Evolutionary conservation across 2,329 filamentous ascomycete species (phyloP).

Genomic region (Amauroascus niger): DNA sequence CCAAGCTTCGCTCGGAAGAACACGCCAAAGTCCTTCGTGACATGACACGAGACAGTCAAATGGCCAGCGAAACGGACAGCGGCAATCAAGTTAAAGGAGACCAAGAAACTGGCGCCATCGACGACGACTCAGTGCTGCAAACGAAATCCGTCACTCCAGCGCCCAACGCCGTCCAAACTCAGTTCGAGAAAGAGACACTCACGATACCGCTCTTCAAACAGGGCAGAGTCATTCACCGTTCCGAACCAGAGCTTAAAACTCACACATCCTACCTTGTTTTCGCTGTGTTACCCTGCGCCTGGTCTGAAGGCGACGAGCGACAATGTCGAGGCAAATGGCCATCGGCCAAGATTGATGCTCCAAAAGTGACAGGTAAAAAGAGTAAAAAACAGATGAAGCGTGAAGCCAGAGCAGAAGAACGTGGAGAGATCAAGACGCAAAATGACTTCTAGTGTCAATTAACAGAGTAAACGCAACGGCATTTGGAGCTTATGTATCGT

Average conservation of each 20-base stretch:
- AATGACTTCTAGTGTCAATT: constrained; percentile 3
- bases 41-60: constrained; percentile 47
- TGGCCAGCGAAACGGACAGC: constrained; percentile 20
- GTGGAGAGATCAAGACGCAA: not conserved
- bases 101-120: constrained; percentile 6
- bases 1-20: constrained; percentile 63
- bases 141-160: constrained; percentile 9
- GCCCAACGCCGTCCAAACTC: not conserved
- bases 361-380: constrained; percentile 18
- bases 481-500: not conserved
- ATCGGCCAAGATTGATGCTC: constrained; percentile 27
- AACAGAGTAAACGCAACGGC: not conserved
- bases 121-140: constrained; percentile 15
- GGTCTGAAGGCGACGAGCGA: constrained; percentile 73
- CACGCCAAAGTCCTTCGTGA: constrained; percentile 42
- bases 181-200: constrained; percentile 9
- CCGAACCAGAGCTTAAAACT: constrained; percentile 82
- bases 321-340: constrained; percentile 56
- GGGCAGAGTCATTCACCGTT: constrained; percentile 67
- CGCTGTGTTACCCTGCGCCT: constrained; percentile 75
- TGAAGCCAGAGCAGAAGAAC: constrained; percentile 38
- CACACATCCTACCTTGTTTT: constrained; percentile 98
- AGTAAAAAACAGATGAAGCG: constrained; percentile 34
- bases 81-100: constrained; percentile 19
- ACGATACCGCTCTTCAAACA: constrained; percentile 54